Evolutionary conservation across 495 filamentous ascomycete genomes (phyloP), one percentile per base, ranked within the genome.

Genomic region (Penicillium argentinense): DNA sequence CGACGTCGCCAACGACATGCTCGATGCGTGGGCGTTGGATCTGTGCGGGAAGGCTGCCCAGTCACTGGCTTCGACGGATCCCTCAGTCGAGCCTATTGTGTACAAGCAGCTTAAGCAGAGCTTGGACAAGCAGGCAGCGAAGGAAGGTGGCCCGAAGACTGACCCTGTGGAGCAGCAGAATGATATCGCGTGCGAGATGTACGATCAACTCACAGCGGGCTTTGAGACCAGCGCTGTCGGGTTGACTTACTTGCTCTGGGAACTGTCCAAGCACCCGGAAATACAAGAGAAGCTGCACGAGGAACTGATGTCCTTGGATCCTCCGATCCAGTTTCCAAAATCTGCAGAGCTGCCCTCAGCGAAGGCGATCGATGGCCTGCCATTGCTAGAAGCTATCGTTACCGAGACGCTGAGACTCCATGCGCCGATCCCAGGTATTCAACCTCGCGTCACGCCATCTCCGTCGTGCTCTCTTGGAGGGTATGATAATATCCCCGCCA

Each of bases 221-320:
- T 87, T 89, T 54, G 89, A 93, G 59, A 91, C 87, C 0, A 81
- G 82, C 12, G 86, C 82, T 18, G 81, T 91, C 9, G 78, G 80
- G 0, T 70, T 95, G 8, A 87, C 85, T 3, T 95, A 90, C 48
- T 55, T 87, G 0, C 66, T 82, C 22, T 85, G 83, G 73, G 76
- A 88, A 50, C 71, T 93, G 11, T 87, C 82, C 2, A 71, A 66
- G 30, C 68, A 79, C 32, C 70, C 71, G 0, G 53, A 71, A 0
- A 56, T 87, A 6, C 87, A 91, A 57, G 47, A 57, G 3, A 58
- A 66, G 16, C 79, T 93, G 0, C 78, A 80, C 5, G 45, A 65
- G 2, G 87, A 91, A 57, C 73, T 93, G 9, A 58, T 75, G 0
- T 75, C 72, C 17, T 71, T 89, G 0, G 52, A 64, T 5, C 69